Evolutionary conservation across 768 basidiomycete species (phyloP).

Genomic region (Hysterangium stoloniferum): DNA sequence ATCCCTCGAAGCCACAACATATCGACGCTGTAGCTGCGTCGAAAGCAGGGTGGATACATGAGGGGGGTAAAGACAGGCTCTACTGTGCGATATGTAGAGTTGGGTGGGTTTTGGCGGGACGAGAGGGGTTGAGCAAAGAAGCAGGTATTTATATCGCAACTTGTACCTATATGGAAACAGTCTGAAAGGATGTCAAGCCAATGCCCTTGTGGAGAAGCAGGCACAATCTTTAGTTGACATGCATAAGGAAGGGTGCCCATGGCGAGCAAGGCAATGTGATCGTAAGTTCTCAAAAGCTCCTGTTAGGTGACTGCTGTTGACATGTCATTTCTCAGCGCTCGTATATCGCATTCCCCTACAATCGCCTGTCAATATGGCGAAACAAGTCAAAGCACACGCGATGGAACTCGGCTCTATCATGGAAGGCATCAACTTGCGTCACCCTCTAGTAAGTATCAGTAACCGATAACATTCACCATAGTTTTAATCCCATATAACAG

Average conservation of each 20-base stretch:
- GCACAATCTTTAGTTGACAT: constrained; percentile 51
- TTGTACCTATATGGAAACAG: constrained; percentile 14
- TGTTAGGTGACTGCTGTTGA: background rate
- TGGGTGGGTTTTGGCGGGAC: constrained; percentile 67
- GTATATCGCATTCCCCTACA: constrained; percentile 72
- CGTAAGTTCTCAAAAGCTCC: constrained; percentile 39
- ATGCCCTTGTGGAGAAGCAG: constrained; percentile 68
- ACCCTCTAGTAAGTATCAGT: constrained; percentile 54
- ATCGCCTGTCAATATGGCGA: constrained; percentile 54
- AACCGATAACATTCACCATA: background rate
- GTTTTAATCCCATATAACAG: constrained; percentile 33
- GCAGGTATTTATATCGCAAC: constrained; percentile 32
- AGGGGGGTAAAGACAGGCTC: constrained; percentile 66
- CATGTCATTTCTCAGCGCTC: constrained; percentile 32
- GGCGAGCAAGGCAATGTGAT: constrained; percentile 76
- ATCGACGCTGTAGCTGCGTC: constrained; percentile 77
- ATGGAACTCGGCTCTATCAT: constrained; percentile 43
- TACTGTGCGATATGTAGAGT: constrained; percentile 63
- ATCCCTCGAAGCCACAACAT: constrained; percentile 64
- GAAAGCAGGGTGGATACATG: constrained; percentile 78
- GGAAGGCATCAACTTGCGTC: constrained; percentile 50
- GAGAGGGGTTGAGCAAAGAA: constrained; percentile 66
- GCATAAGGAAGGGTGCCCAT: constrained; percentile 80
- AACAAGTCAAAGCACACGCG: constrained; percentile 52
- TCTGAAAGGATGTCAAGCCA: constrained; percentile 37